Evolutionary conservation across 805 yeast species (phyloP).

Genomic region (Jamesozyma piceae): DNA sequence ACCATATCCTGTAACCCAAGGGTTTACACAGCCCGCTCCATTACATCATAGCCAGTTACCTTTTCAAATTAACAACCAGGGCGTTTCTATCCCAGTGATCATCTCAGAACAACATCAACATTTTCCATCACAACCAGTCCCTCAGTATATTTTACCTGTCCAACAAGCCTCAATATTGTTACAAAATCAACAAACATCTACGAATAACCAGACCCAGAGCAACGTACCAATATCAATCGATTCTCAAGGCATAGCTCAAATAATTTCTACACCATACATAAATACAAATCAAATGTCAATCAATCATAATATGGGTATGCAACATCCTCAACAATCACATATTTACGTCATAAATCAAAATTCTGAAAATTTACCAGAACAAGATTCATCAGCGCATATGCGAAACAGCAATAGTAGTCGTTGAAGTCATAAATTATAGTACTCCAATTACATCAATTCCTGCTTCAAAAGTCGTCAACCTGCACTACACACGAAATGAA

Average conservation of each 20-base stretch:
- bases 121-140: too few species aligned
- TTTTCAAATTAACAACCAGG: background rate
- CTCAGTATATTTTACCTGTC: too few species aligned
- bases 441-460: too few species aligned
- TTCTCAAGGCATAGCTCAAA: background rate
- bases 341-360: background rate
- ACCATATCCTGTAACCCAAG: too few species aligned
- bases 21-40: background rate
- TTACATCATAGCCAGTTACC: background rate
- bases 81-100: slow-evolving; percentile 2
- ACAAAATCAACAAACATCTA: background rate
- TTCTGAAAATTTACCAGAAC: background rate
- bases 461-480: too few species aligned
- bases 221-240: background rate
- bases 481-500: too few species aligned
- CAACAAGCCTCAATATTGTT: background rate
- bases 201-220: background rate
- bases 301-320: background rate
- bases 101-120: slow-evolving; percentile 1
- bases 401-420: too few species aligned
- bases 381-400: background rate
- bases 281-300: background rate
- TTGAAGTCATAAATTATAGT: too few species aligned
- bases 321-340: background rate
- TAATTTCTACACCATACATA: background rate